phyloP scores from a whole-genome alignment of 345 rosid genomes.

The Microthlaspi erraticum region DNA sequence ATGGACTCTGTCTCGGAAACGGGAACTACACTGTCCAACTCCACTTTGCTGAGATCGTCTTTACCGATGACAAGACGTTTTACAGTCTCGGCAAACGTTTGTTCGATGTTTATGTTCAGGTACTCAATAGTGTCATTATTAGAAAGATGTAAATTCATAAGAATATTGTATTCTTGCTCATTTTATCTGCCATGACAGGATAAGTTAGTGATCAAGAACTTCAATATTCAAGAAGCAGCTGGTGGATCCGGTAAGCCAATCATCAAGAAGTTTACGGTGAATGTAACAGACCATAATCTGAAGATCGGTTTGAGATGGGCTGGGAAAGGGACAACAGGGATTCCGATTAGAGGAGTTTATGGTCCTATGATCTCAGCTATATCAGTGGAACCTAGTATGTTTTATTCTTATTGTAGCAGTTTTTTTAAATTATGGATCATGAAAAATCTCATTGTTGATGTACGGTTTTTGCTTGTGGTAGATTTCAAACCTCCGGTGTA shows the following conservation, averaged over 20 bases:
- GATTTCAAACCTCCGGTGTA: slow-evolving; percentile 66
- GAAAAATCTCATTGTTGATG: slow-evolving; percentile 7
- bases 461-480: slow-evolving; percentile 38
- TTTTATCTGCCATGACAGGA: slow-evolving; percentile 47
- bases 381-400: slow-evolving; percentile 66
- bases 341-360: slow-evolving; percentile 68
- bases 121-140: slow-evolving; percentile 31
- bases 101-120: slow-evolving; percentile 86
- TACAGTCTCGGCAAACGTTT: slow-evolving; percentile 69
- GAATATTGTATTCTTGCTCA: neutral
- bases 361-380: slow-evolving; percentile 87
- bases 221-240: slow-evolving; percentile 66
- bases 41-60: slow-evolving; percentile 86
- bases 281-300: slow-evolving; percentile 50
- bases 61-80: slow-evolving; percentile 57
- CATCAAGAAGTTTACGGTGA: slow-evolving; percentile 43
- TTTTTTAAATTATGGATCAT: neutral
- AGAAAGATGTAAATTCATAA: neutral
- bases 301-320: slow-evolving; percentile 79
- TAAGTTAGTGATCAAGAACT: slow-evolving; percentile 58
- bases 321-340: slow-evolving; percentile 77
- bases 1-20: slow-evolving; percentile 73
- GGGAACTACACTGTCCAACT: slow-evolving; percentile 83
- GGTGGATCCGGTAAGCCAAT: slow-evolving; percentile 60
- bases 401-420: neutral